Base-by-base conservation (phyloP, 129 eudicot genomes). In the Artemisia annua region DNA sequence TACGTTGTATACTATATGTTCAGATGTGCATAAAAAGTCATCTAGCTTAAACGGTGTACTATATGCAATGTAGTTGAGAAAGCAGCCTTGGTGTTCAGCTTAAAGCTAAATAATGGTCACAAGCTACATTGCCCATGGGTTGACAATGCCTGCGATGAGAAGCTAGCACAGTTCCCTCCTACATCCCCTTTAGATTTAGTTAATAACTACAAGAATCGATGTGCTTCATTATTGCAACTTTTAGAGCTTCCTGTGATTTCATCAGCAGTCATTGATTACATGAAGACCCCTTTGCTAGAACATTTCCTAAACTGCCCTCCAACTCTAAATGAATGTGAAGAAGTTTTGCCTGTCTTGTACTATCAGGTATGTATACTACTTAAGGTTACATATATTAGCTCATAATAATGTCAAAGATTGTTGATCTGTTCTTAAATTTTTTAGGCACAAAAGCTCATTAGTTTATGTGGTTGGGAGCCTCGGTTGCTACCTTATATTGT, bases 401-500 rank as follows among this genome's bases (percentile, higher is more conserved):
- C 16, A 48, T 19, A 60, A 24, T 43, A 35, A 13, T 32, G 63
- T 58, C 7, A 48, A 58, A 26, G 65, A 17, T 12, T 64, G 56
- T 28, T 68, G 54, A 68, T 70, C n/a, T 81, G n/a, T 55, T 48
- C 52, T 30, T 12, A 7, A 12, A 32, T 52, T 77, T 84, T 79
- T 83, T 50, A 95, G 99, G 97, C 95, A 17, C 96, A 84, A 70
- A 95, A 83, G 84, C 74, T 95, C 32, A 80, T 85, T 55, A 91
- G 99, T 80, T 80, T 95, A 66, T 86, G 95, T 87, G 99, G 99
- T 39, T 95, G 99, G 99, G 97, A 90, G 78, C 91, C 91, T 80
- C 89, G 83, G 56, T 72, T 63, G 53, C 75, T 95, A 62, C 97
- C 97, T 59, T 95, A 95, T 71, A 77, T 84, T 22, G 99, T 95